These are phyloP conservation scores for Polyplosphaeria fusca DNA, from an alignment of 495 filamentous ascomycete species.

Conservation along the genomic window DNA sequence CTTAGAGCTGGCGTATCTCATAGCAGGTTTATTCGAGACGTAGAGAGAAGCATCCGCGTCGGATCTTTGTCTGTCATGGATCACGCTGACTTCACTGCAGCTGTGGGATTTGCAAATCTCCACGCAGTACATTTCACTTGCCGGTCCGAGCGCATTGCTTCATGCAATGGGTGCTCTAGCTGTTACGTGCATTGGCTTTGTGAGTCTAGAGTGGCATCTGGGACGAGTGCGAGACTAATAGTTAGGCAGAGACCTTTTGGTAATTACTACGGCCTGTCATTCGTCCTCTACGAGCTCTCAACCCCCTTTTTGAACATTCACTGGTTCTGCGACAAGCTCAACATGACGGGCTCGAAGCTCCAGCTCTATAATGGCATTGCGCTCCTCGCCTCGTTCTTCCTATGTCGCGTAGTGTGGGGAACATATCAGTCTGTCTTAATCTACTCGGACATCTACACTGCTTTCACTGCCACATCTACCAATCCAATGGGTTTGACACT, in stretches of 20 bases:
- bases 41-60: no score
- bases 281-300: slow-evolving; percentile 94
- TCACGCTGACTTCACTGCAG: no score
- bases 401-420: slow-evolving; percentile 86
- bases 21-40: no score
- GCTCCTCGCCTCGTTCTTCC: slow-evolving; percentile 72
- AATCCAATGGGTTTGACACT: neutral
- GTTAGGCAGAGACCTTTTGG: slow-evolving; percentile 74
- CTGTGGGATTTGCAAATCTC: slow-evolving; percentile 29
- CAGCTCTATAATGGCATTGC: slow-evolving; percentile 85
- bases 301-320: slow-evolving; percentile 57
- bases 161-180: slow-evolving; percentile 25
- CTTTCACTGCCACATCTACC: neutral
- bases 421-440: slow-evolving; percentile 19
- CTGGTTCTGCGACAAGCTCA: slow-evolving; percentile 98
- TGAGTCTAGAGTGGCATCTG: neutral
- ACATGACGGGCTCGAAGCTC: slow-evolving; percentile 76
- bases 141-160: slow-evolving; percentile 11
- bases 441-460: slow-evolving; percentile 28
- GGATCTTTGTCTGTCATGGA: no score
- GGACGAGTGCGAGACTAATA: neutral
- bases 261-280: slow-evolving; percentile 84
- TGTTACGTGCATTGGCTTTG: slow-evolving; percentile 23
- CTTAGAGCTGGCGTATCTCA: no score
- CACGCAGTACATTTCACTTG: slow-evolving; percentile 4